Evolutionary conservation across 495 filamentous ascomycete genomes (phyloP), one percentile per base, ranked within the genome.

Genomic region (Aspergillus asperescens): DNA sequence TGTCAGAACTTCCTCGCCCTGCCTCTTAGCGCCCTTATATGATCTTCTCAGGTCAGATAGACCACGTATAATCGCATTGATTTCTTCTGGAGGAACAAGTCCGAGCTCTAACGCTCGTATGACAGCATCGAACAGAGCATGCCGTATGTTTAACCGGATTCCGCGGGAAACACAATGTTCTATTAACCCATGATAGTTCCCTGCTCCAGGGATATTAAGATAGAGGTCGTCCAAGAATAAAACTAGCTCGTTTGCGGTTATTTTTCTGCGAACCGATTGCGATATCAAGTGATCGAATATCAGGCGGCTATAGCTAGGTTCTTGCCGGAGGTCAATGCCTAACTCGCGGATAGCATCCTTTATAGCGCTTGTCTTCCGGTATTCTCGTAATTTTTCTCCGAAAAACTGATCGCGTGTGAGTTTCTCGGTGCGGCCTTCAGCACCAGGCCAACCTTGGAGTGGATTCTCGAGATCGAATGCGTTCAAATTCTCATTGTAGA

Each of bases 201-300:
- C 61, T 10, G 73, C 65, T 12, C 70, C 68, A 4, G 47, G 59
- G 23, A 61, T 64, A 46, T 77, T 77, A 27, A 79, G 42, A 23
- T 60, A 60, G 0, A 62, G 62, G 43, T 80, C 75, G 37, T 73
- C 69, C 22, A 79, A 43, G 31, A 78, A 78, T 7, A 58, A 45
- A n/a, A 70, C 50, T 0, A 71, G 58, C 50, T 68, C 60, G 13
- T 64, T 28, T 54, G 61, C 28, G 23, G 27, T 20, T 1, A 10
- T 16, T 12, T 46, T n/a, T 13, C 58, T 45, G 7, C 27, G 41
- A 4, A 37, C 34, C 3, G 56, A 57, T 7, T 47, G 56, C 22
- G 57, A 45, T 12, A 73, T 57, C 32, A 78, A 51, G 7, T 65
- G 63, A 37, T 64, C 43, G 51, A 79, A 74, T 16, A 73, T 70